Evolutionary conservation across 2,329 filamentous ascomycete species (phyloP).

Genomic region (Dactylonectria macrodidyma): DNA sequence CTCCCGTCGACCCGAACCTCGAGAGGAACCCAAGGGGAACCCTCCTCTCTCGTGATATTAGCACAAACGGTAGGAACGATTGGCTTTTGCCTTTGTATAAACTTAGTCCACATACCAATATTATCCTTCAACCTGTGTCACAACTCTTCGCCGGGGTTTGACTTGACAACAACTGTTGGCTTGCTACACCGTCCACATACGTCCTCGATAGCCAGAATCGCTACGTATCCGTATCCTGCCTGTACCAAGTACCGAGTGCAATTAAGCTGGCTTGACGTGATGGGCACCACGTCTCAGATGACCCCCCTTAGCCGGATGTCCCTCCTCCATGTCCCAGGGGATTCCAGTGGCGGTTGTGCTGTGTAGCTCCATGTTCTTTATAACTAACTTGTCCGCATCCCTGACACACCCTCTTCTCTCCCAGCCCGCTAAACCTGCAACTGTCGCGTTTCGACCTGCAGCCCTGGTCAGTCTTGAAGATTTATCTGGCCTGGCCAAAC

Average conservation of each 20-base stretch:
- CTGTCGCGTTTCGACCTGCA: conserved; percentile 8
- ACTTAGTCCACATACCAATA: not conserved
- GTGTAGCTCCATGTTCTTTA: conserved; percentile 9
- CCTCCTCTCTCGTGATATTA: not conserved
- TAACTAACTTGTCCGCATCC: conserved; percentile 22
- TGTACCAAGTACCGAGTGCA: too few relatives aligned
- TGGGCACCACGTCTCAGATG: conserved; percentile 26
- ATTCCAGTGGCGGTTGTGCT: not conserved
- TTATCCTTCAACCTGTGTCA: not conserved
- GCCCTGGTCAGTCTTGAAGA: conserved; percentile 1
- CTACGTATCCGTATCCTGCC: not conserved
- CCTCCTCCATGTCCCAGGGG: conserved; percentile 4
- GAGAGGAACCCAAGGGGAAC: not conserved
- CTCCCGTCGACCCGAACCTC: conserved; percentile 22
- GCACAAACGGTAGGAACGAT: not conserved
- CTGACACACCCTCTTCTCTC: conserved; percentile 3
- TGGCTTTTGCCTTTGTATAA: not conserved
- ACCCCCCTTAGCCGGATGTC: not conserved
- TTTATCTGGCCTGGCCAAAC: conserved; percentile 2
- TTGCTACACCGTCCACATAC: conserved; percentile 1
- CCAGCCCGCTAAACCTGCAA: not conserved
- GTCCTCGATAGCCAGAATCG: not conserved
- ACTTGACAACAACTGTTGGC: not conserved
- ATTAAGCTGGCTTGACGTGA: not conserved
- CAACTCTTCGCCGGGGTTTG: not conserved